Evolutionary conservation across 2,329 filamentous ascomycete species (phyloP).

Genomic region (Claviceps quebecensis): DNA sequence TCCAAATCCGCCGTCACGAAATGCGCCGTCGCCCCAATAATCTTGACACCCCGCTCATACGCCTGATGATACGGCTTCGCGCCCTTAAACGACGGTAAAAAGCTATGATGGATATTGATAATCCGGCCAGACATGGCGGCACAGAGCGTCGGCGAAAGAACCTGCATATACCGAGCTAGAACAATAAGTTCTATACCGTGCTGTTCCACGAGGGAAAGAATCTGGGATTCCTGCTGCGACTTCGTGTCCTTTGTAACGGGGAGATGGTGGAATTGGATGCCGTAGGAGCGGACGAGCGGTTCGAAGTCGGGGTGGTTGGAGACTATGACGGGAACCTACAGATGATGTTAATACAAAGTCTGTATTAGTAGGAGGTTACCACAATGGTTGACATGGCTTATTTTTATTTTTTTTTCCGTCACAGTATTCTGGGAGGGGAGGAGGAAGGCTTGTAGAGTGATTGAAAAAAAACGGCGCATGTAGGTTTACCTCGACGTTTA

Average conservation of each 20-base stretch:
- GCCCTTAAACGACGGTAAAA: conserved; percentile 78
- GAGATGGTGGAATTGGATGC: conserved; percentile 67
- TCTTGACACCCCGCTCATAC: conserved; percentile 76
- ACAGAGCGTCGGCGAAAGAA: conserved; percentile 62
- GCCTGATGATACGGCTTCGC: conserved; percentile 83
- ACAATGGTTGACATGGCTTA: too few relatives aligned
- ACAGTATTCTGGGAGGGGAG: too few relatives aligned
- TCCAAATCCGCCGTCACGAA: conserved; percentile 77
- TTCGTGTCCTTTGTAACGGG: conserved; percentile 72
- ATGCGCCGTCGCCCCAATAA: conserved; percentile 74
- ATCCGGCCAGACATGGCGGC: conserved; percentile 69
- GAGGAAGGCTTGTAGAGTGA: too few relatives aligned
- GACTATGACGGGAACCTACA: conserved; percentile 54
- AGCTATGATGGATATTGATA: conserved; percentile 86
- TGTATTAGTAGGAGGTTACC: too few relatives aligned
- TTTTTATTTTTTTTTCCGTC: too few relatives aligned
- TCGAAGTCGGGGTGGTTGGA: conserved; percentile 70
- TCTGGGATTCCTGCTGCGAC: conserved; percentile 53
- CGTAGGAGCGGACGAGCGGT: conserved; percentile 55
- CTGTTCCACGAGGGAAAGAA: conserved; percentile 55
- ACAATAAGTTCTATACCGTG: conserved; percentile 67
- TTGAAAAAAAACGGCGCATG: not conserved
- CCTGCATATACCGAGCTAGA: conserved; percentile 78
- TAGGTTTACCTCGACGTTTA: conserved; percentile 45
- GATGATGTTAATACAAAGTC: too few relatives aligned